Evolutionary conservation across 1,284 basidiomycete species (phyloP), one percentile per base, ranked within the genome.

Genomic region (Sanghuangporus sanghuang): DNA sequence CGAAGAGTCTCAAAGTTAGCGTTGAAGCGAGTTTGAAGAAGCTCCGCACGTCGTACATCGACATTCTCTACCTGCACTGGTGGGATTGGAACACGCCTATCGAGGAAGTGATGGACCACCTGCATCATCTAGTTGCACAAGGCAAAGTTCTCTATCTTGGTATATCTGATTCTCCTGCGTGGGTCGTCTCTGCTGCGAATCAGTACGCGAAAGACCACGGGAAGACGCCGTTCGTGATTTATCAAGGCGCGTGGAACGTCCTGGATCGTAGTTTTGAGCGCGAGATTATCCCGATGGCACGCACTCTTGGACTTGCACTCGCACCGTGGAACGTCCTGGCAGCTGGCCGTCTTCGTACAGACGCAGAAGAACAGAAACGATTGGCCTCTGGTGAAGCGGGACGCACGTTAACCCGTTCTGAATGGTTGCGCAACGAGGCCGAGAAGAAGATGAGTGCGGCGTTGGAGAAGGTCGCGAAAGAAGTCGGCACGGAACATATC

Each of bases 11-110:
- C 63, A 64, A 72, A 42, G 12, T 76, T 42, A 71, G 71, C 50
- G 69, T 78, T 3, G 71, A 73, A 39, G 71, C 68, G 0, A 64
- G 80, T 23, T 75, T 86, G 61, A 80, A 81, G 71, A 86, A 84
- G 68, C 77, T 86, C 5, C 77, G 82, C 35, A 86, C 85, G 9
- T 69, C 71, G 42, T 87, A 85, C 66, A 78, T 84, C 68, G 82
- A 84, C 66, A 74, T 83, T 32, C 70, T 81, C 36, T 85, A 85
- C 71, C 69, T 84, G n/a, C 83, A 84, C 70, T 70, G 69, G 62
- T 67, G 67, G 68, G 65, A 74, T 65, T 74, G 65, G 61, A 66
- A 68, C 1, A 75, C 75, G 2, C 68, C 69, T 9, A 71, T 75
- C 54, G 71, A 74, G 56, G 76, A 77, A 66, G 67, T 77, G 52